These are phyloP conservation scores for Epicoccum sorghinum DNA, from an alignment of 2,329 filamentous ascomycete species.

Conservation along the genomic window DNA sequence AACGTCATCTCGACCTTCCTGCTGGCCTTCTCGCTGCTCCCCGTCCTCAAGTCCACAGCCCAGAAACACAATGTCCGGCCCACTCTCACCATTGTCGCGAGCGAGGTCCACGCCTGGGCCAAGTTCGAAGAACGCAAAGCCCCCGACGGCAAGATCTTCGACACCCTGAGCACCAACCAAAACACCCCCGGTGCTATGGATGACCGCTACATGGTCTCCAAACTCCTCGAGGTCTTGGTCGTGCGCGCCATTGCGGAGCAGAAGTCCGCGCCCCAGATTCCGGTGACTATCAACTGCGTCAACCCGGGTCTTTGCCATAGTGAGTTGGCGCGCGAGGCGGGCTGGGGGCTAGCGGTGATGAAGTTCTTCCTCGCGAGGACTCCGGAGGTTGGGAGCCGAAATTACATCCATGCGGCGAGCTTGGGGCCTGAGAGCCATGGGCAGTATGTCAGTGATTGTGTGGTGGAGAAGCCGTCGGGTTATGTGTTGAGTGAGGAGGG, in stretches of 20 bases:
- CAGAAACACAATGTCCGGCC: conserved; percentile 18
- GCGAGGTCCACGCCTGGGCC: conserved; percentile 17
- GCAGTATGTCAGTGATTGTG: conserved; percentile 48
- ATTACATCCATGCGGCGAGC: conserved; percentile 45
- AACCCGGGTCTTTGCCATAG: conserved; percentile 11
- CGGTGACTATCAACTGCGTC: conserved; percentile 36
- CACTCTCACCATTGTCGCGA: conserved; percentile 21
- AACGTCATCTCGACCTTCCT: conserved; percentile 59
- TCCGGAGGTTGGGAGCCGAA: conserved; percentile 48
- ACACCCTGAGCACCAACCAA: conserved; percentile 14
- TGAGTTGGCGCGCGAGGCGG: conserved; percentile 41
- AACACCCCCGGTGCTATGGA: not conserved
- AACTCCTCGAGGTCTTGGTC: conserved; percentile 32
- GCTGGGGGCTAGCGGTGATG: conserved; percentile 20
- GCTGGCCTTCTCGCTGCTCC: conserved; percentile 55
- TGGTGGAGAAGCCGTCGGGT: conserved; percentile 33
- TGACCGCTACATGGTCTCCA: conserved; percentile 23
- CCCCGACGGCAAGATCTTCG: conserved; percentile 27
- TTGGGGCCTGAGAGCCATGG: conserved; percentile 49
- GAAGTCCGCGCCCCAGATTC: conserved; percentile 12
- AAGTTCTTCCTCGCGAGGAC: conserved; percentile 28
- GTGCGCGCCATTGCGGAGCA: conserved; percentile 25
- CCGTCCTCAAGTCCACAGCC: conserved; percentile 33
- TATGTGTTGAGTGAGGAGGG: conserved; percentile 49
- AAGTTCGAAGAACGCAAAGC: conserved; percentile 23